phyloP scores from a whole-genome alignment of 1,139 yeast genomes.

The Meyerozyma smithsonii region DNA sequence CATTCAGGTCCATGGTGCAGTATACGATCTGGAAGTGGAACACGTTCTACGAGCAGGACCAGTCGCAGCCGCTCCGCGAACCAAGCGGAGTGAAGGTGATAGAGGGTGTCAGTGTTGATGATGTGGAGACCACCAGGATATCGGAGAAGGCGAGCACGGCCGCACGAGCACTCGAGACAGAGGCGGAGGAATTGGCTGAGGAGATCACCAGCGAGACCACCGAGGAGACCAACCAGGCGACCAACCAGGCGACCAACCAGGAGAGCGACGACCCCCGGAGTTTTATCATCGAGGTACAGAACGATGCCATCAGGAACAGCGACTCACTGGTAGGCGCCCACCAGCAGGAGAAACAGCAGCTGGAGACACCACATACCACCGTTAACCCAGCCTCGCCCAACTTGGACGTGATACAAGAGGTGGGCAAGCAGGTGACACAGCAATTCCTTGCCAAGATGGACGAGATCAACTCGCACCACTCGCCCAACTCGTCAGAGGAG shows the following conservation, averaged over 20 bases:
- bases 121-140: background rate
- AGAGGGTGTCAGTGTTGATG: background rate
- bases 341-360: background rate
- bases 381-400: conserved; percentile 7
- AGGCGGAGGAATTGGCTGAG: background rate
- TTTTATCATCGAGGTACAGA: background rate
- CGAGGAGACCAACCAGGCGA: background rate
- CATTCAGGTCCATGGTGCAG: conserved; percentile 61
- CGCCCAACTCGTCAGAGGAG: conserved; percentile 13
- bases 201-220: background rate
- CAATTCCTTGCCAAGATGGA: conserved; percentile 21
- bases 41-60: conserved; percentile 11
- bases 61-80: conserved; percentile 6
- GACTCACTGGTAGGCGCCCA: background rate
- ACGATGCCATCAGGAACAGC: background rate
- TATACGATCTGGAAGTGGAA: conserved; percentile 52
- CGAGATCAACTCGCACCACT: conserved; percentile 15
- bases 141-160: background rate
- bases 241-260: background rate
- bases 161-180: background rate
- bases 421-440: conserved; percentile 21
- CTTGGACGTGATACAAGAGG: conserved; percentile 19
- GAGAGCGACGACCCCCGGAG: background rate
- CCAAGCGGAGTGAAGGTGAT: conserved; percentile 4
- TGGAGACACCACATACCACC: background rate